Conservation (phyloP, 331 rosid genomes). For the Quercus tomentella region DNA sequence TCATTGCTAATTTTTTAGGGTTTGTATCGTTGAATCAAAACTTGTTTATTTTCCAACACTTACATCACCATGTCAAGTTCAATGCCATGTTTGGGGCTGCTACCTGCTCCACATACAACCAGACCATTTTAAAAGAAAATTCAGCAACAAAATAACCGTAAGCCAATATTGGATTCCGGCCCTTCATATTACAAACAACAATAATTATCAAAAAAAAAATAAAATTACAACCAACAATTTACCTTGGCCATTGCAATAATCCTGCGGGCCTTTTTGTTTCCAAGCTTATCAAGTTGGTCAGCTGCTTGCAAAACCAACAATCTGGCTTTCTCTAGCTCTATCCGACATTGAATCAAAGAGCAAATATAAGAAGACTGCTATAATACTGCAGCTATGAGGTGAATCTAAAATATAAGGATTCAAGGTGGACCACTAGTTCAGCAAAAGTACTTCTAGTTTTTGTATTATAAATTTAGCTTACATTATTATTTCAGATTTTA, state of each 20-base stretch:
- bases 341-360: slow-evolving; percentile 61
- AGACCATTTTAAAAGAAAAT: neutral
- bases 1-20: too few species aligned
- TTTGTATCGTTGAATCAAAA: too few species aligned
- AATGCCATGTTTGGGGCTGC: slow-evolving; percentile 93
- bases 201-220: too few species aligned
- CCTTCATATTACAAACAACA: neutral
- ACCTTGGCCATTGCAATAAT: slow-evolving; percentile 97
- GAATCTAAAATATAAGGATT: neutral
- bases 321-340: slow-evolving; percentile 75
- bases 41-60: neutral
- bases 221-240: slow-evolving; percentile 9
- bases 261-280: slow-evolving; percentile 85
- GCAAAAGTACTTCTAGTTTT: too few species aligned
- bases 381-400: neutral
- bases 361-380: neutral
- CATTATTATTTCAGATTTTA: neutral
- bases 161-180: neutral
- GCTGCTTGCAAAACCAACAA: slow-evolving; percentile 93
- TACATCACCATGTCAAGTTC: slow-evolving; percentile 92
- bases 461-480: neutral
- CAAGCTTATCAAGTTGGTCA: slow-evolving; percentile 81
- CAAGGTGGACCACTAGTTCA: neutral
- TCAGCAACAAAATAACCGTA: neutral
- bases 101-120: slow-evolving; percentile 48